These are phyloP conservation scores for Skeletonema costatum DNA, from an alignment of 108 stramenopile genomes.

Conservation along the genomic window DNA sequence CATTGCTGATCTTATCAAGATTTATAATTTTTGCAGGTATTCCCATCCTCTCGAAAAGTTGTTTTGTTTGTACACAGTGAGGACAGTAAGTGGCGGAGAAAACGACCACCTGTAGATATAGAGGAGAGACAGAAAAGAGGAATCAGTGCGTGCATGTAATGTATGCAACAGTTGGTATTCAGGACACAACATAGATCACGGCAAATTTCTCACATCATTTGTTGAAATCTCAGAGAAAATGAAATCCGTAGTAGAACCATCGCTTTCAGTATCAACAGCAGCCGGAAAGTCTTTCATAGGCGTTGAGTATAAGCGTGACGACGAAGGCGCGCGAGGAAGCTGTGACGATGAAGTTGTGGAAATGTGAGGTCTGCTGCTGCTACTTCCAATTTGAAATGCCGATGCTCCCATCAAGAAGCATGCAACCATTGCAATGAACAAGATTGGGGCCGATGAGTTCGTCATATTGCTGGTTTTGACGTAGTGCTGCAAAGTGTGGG, in stretches of 20 bases:
- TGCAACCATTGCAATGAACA: background rate
- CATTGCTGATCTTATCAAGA: constrained; percentile 76
- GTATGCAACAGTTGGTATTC: background rate
- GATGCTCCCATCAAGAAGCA: background rate
- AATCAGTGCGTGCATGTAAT: background rate
- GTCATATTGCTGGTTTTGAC: background rate
- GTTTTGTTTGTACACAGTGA: constrained; percentile 68
- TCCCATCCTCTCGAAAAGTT: constrained; percentile 42
- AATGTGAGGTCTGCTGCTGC: background rate
- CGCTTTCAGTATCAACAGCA: background rate
- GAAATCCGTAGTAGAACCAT: background rate
- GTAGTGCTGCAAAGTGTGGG: too few relatives aligned
- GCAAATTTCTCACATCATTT: constrained; percentile 12
- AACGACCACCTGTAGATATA: constrained; percentile 50
- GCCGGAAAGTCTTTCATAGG: background rate
- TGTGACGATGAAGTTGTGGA: background rate
- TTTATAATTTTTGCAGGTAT: constrained; percentile 68
- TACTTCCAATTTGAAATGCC: background rate
- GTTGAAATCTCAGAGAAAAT: constrained; percentile 21
- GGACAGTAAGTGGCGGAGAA: constrained; percentile 70
- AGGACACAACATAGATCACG: too few relatives aligned
- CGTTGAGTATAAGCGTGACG: background rate
- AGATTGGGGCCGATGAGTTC: background rate
- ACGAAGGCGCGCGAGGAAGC: background rate
- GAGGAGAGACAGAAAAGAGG: background rate